Evolutionary conservation across 2,329 filamentous ascomycete species (phyloP).

Genomic region (Thermothelomyces thermophilus): DNA sequence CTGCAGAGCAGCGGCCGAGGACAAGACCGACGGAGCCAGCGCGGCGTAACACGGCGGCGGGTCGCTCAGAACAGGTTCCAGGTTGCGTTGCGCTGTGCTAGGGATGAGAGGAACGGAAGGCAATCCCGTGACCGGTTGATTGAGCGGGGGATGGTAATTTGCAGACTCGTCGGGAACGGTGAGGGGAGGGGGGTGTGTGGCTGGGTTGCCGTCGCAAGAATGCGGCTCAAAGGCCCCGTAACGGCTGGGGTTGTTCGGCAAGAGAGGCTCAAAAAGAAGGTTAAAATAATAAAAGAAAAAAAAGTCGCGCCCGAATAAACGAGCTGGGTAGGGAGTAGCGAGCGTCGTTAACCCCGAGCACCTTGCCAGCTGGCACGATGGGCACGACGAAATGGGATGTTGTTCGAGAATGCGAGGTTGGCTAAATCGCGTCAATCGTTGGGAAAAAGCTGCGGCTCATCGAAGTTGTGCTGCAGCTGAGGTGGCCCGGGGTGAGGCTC

Average conservation of each 20-base stretch:
- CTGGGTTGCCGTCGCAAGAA: constrained; percentile 16
- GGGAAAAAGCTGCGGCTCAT: constrained; percentile 12
- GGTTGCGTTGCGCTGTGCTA: constrained; percentile 2
- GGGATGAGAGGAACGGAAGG: constrained; percentile 20
- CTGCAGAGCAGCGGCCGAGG: constrained; percentile 22
- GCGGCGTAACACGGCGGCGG: constrained; percentile 8
- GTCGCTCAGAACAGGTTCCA: constrained; percentile 11
- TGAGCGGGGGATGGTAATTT: constrained; percentile 24
- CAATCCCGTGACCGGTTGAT: constrained; percentile 24
- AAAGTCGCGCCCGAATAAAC: neutral
- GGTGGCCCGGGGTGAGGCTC: constrained; percentile 3
- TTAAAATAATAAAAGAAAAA: too few species aligned
- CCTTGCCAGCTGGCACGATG: neutral
- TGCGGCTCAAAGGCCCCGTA: constrained; percentile 24
- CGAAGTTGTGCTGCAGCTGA: constrained; percentile 10
- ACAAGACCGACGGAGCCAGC: constrained; percentile 10
- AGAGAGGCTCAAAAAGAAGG: constrained; percentile 4
- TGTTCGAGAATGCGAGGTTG: constrained; percentile 4
- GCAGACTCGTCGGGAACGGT: constrained; percentile 15
- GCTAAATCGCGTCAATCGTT: constrained; percentile 1
- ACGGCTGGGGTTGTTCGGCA: constrained; percentile 19
- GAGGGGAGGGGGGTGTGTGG: constrained; percentile 16
- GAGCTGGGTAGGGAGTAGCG: neutral
- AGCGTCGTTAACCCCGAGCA: neutral
- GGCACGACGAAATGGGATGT: neutral